Conservation (phyloP, 805 yeast species). For the Ogataea methanolica region DNA sequence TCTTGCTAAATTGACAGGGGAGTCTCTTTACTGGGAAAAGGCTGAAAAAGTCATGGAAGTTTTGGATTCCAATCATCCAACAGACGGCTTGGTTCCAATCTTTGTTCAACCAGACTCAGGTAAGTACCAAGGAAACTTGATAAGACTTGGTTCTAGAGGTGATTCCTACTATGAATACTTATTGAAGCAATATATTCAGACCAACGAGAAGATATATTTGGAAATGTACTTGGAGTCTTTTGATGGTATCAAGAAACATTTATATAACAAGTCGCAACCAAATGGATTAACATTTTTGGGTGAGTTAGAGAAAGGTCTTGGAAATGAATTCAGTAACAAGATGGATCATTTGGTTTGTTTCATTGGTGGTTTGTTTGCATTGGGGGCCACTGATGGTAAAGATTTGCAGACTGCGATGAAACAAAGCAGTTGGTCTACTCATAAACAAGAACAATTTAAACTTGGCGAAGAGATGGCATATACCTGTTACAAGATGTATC, state of each 20-base stretch:
- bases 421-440: slow-evolving; percentile 51
- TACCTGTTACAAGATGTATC: slow-evolving; percentile 83
- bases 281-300: slow-evolving; percentile 65
- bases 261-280: slow-evolving; percentile 59
- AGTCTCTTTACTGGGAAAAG: slow-evolving; percentile 68
- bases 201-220: slow-evolving; percentile 63
- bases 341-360: slow-evolving; percentile 95
- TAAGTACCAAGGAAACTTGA: slow-evolving; percentile 53
- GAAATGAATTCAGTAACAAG: slow-evolving; percentile 55
- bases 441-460: slow-evolving; percentile 57
- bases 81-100: slow-evolving; percentile 80
- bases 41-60: slow-evolving; percentile 71
- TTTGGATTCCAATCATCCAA: slow-evolving; percentile 58
- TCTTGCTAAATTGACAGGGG: slow-evolving; percentile 75
- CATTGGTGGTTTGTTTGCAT: slow-evolving; percentile 81
- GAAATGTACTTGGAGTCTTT: slow-evolving; percentile 75
- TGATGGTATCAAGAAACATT: slow-evolving; percentile 66
- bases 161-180: slow-evolving; percentile 91
- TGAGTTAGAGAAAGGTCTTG: slow-evolving; percentile 69
- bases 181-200: slow-evolving; percentile 79
- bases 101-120: slow-evolving; percentile 74
- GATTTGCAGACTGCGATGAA: slow-evolving; percentile 51
- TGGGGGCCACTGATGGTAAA: slow-evolving; percentile 83
- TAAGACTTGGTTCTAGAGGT: slow-evolving; percentile 86
- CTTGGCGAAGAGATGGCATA: slow-evolving; percentile 72